These are phyloP conservation scores for Crithidia fasciculata DNA, from an alignment of 208 protist species.

Conservation along the genomic window DNA sequence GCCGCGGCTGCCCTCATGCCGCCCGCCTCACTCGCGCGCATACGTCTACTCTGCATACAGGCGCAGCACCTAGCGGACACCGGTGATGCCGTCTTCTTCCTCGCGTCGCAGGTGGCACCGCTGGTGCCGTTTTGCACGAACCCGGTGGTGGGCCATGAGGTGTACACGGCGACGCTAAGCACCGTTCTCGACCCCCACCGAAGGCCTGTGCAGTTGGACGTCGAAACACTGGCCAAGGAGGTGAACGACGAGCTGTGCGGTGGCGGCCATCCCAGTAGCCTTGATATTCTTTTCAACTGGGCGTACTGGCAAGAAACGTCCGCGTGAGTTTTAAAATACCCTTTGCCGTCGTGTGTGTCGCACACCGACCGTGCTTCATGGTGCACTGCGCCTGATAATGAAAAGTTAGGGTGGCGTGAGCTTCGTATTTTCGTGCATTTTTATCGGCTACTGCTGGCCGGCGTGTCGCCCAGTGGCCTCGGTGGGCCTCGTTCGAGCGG, in stretches of 20 bases:
- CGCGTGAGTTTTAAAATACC: background rate
- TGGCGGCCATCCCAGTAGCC: constrained; percentile 40
- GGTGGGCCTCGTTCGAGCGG: too few relatives aligned
- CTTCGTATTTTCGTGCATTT: background rate
- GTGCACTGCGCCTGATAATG: too few relatives aligned
- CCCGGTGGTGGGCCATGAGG: constrained; percentile 29
- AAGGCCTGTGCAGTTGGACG: constrained; percentile 7
- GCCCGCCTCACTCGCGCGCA: constrained; percentile 40
- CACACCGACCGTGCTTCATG: too few relatives aligned
- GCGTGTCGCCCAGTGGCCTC: background rate
- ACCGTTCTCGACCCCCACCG: constrained; percentile 29
- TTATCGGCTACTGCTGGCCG: background rate
- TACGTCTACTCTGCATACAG: constrained; percentile 67
- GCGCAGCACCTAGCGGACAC: constrained; percentile 40
- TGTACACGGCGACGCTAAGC: constrained; percentile 36
- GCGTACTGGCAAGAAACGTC: constrained; percentile 55
- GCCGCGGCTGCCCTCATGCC: constrained; percentile 59
- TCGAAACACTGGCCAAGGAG: constrained; percentile 47
- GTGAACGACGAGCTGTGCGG: constrained; percentile 74
- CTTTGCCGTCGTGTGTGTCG: too few relatives aligned
- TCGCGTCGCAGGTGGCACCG: constrained; percentile 48
- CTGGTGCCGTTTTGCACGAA: constrained; percentile 48
- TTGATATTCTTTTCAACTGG: constrained; percentile 77
- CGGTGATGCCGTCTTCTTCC: constrained; percentile 38
- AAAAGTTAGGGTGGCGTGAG: too few relatives aligned